Percentiles rank a stretch among this genome's conserved stretches.
Conservation (phyloP, 805 yeast species). For the Grigorovia humatica region DNA sequence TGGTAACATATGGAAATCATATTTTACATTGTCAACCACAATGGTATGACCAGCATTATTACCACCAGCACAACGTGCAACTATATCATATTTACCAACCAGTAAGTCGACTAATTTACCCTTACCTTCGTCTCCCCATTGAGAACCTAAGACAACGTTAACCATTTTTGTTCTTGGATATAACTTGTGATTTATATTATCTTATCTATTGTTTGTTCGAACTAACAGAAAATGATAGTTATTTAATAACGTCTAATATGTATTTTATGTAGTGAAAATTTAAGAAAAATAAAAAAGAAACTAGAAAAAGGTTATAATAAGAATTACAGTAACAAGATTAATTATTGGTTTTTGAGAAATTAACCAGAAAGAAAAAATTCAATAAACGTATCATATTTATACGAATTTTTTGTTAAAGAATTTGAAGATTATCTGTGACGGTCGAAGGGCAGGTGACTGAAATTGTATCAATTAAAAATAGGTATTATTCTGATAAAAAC, state of each 20-base stretch:
- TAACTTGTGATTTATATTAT: not conserved
- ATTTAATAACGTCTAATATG: too few relatives aligned
- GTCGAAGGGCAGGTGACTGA: not conserved
- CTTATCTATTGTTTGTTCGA: too few relatives aligned
- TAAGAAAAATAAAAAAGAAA: too few relatives aligned
- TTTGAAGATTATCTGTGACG: not conserved
- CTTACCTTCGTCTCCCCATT: constrained; percentile 99
- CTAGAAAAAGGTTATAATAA: not conserved
- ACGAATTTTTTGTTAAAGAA: not conserved
- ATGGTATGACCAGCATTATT: constrained; percentile 99
- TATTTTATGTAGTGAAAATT: too few relatives aligned
- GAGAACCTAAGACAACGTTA: constrained; percentile 89
- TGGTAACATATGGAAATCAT: constrained; percentile 98
- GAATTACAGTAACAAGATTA: not conserved
- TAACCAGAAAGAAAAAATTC: not conserved
- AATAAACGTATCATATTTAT: not conserved
- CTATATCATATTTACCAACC: constrained; percentile 90
- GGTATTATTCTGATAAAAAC: too few relatives aligned
- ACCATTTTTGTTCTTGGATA: constrained; percentile 24
- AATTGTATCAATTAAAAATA: too few relatives aligned
- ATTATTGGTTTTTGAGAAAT: not conserved
- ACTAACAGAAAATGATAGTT: not conserved
- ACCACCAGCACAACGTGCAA: constrained; percentile 98
- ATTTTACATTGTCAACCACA: constrained; percentile 78
- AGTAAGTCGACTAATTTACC: constrained; percentile 93